Evolutionary conservation across 2,329 filamentous ascomycete genomes (phyloP), one percentile per base, ranked within the genome.

Genomic region (Aspergillus viridinutans): DNA sequence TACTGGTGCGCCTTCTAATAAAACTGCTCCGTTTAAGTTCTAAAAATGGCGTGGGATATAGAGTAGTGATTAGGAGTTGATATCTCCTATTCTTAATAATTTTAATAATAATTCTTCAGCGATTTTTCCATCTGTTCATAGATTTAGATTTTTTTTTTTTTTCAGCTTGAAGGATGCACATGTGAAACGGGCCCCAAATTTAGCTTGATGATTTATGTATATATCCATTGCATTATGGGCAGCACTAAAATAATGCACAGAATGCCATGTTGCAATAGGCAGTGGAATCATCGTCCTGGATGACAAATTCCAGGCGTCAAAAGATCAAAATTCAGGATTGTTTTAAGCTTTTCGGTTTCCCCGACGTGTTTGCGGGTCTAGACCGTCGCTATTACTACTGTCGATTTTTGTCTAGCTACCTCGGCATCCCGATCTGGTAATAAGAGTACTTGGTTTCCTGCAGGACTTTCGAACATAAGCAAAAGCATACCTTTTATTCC

Each of bases 1-100:
- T 56, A 73, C 66, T 49, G 66, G 63, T 38, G 75, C 74, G 5
- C 75, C 74, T 26, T 63, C 45, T 62, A 59, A 55, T 32, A 51
- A 53, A 42, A 59, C 54, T 53, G 55, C 55, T 38, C 55, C 14
- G 23, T 43, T 21, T 43, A 21, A 43, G 29, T 14, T 32, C 4
- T 32, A 32, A 32, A 32, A 14, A 4, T 32, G 12, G 29, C 2
- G 29, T 14, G 10, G 29, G 12, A 12, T 32, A 35, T 35, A 35
- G 32, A 35, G 17, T 17, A 17, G 14, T 3, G 4, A 17, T 38
- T 7, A 38, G 2, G 14, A 7, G 32, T 1, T 17, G 3, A 17
- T 14, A 14, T 17, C 5, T 17, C 3, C 28, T 29, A 10, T 29
- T 10, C 26, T 29, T 29, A 10, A 29, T 10, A 10, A 29, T 29